Conservation (phyloP, 78 protist species). For the Guillardia theta region DNA sequence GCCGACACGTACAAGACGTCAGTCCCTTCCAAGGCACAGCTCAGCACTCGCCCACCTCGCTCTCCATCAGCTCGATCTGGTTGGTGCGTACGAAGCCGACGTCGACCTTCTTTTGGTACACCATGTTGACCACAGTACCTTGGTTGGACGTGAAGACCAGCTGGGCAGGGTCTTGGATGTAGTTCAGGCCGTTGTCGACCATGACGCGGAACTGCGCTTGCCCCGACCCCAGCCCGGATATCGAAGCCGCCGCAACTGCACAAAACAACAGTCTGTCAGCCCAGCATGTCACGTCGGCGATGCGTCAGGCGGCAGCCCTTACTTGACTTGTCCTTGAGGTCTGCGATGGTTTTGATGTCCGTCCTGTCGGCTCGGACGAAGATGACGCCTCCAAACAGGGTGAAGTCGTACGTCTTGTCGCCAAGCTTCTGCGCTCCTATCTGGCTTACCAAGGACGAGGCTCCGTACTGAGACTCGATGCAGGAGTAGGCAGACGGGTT, state of each 20-base stretch:
- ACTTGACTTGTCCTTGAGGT: background rate
- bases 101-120: background rate
- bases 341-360: background rate
- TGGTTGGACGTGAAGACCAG: background rate
- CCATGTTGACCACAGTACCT: background rate
- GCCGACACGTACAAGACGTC: no score
- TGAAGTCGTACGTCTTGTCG: background rate
- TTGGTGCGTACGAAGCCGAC: background rate
- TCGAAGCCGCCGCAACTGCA: background rate
- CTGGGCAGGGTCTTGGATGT: background rate
- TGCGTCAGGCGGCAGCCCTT: no score
- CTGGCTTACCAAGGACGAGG: background rate
- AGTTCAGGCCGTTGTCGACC: background rate
- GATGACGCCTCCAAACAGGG: background rate
- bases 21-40: no score
- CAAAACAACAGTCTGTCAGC: no score
- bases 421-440: background rate
- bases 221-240: background rate
- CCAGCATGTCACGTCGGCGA: no score
- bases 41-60: no score
- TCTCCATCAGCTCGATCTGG: background rate
- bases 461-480: background rate
- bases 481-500: background rate
- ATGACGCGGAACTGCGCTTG: background rate
- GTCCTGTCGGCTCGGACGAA: background rate